Conservation (phyloP, 352 stramenopile genomes). For the Pythium diclinum region DNA sequence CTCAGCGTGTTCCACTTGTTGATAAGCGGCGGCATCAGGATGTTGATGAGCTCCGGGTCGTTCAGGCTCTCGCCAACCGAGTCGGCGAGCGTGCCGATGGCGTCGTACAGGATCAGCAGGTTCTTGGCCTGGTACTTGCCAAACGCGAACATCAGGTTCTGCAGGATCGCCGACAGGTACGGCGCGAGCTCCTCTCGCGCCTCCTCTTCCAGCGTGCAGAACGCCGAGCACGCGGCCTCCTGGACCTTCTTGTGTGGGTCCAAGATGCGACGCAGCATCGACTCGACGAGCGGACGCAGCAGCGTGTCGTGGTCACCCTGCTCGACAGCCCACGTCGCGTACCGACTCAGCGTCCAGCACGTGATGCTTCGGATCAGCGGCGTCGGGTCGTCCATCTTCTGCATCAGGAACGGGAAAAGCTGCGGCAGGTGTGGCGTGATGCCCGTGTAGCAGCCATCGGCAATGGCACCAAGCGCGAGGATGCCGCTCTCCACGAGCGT, state of each 20-base stretch:
- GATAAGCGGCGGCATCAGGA: slow-evolving; percentile 94
- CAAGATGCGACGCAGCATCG: slow-evolving; percentile 86
- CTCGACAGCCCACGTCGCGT: slow-evolving; percentile 90
- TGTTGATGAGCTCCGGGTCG: slow-evolving; percentile 85
- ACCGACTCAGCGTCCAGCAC: slow-evolving; percentile 93
- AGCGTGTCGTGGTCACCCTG: slow-evolving; percentile 83
- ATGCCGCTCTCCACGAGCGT: slow-evolving; percentile 94
- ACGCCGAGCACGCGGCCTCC: slow-evolving; percentile 91
- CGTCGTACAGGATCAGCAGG: slow-evolving; percentile 95
- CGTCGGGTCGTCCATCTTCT: slow-evolving; percentile 85
- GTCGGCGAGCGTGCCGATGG: slow-evolving; percentile 94
- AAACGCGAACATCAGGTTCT: slow-evolving; percentile 92
- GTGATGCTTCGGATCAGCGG: slow-evolving; percentile 93
- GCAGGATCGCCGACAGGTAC: slow-evolving; percentile 91
- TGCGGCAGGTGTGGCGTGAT: slow-evolving; percentile 90
- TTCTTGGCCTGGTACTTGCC: slow-evolving; percentile 93
- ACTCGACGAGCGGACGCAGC: slow-evolving; percentile 75
- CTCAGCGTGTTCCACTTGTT: slow-evolving; percentile 89
- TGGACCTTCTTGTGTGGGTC: slow-evolving; percentile 95
- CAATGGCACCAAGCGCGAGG: slow-evolving; percentile 93
- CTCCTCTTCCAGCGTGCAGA: slow-evolving; percentile 94
- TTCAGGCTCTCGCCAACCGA: slow-evolving; percentile 92
- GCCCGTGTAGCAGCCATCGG: slow-evolving; percentile 91
- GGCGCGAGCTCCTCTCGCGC: slow-evolving; percentile 90
- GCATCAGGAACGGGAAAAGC: slow-evolving; percentile 94